Evolutionary conservation across 2,329 filamentous ascomycete species (phyloP).

Genomic region (Dothistroma septosporum): DNA sequence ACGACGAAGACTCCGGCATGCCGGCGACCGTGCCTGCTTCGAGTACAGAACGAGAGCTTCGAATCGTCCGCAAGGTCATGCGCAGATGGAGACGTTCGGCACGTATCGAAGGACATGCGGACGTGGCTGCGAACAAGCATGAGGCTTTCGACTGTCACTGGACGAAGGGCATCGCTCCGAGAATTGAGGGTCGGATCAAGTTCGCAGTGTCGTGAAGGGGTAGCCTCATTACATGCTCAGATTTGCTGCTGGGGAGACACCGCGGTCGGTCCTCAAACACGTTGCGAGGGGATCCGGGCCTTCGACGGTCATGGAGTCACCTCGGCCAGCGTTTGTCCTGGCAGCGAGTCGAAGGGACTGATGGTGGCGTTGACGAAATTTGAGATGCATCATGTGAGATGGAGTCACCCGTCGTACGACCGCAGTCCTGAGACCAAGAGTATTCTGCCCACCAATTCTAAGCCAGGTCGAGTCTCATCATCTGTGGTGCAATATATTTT

Average conservation of each 20-base stretch:
- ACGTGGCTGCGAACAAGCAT: constrained; percentile 50
- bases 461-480: not conserved
- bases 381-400: not conserved
- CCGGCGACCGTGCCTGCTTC: constrained; percentile 41
- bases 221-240: not conserved
- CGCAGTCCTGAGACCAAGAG: not conserved
- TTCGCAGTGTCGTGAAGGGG: constrained; percentile 14
- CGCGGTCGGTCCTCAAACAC: not conserved
- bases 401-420: not conserved
- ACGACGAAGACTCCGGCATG: constrained; percentile 35
- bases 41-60: constrained; percentile 53
- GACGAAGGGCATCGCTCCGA: constrained; percentile 75
- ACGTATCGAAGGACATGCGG: constrained; percentile 52
- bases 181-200: constrained; percentile 69
- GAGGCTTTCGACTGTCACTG: constrained; percentile 62
- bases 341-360: not conserved
- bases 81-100: constrained; percentile 69
- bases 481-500: not conserved
- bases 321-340: not conserved
- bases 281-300: not conserved
- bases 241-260: not conserved
- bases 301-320: not conserved
- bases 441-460: not conserved
- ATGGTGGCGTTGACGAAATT: not conserved
- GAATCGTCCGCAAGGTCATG: constrained; percentile 65